Base-by-base conservation (phyloP, 768 basidiomycete species). In the Pisolithus tinctorius region DNA sequence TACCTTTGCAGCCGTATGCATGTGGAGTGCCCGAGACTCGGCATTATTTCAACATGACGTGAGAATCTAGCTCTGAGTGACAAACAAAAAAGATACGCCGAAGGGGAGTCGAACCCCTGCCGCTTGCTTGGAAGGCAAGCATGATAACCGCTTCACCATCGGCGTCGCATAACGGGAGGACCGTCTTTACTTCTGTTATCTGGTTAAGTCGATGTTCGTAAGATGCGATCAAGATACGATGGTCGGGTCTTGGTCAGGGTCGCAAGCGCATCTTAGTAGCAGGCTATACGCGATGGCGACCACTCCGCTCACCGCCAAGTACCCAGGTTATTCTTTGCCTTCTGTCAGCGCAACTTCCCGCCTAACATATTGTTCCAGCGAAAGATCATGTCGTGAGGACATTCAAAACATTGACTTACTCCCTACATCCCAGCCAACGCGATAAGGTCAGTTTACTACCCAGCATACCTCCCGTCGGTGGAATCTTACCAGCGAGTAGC, bases 61-160 rank as follows among this genome's bases (percentile, higher is more conserved):
- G 20, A 20, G 30, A 2, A 10, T 10, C 10, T 6, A 9, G 10
- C 6, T 2, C 14, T 27, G 42, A 46, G 30, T 11, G 29, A 49
- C 20, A 17, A 34, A 49, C 41, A 34, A 53, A 53, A 53, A 49
- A 49, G 1, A 16, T 66, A 67, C 66, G 59, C 79, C 74, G 74
- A 80, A 82, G 75, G 81, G 81, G 81, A 83, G 78, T 83, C 81
- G 81, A 83, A 83, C 81, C 81, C 81, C 74, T 81, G 80, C 82
- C 80, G 79, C 80, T 75, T 74, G 74, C 73, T 75, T 86, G 84
- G 85, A 86, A 86, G 84, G 83, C 84, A 86, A 86, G 86, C 84
- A 88, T 87, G 84, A 86, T 87, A 87, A 86, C 86, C 84, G 77
- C 82, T 87, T 87, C 86, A 87, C 86, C 85, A 87, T 83, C 75